A percentile compares a stretch with the other conserved stretches of the same genome.
Conservation (phyloP, 2,329 filamentous ascomycete species). For the Lecanosticta acicola region DNA sequence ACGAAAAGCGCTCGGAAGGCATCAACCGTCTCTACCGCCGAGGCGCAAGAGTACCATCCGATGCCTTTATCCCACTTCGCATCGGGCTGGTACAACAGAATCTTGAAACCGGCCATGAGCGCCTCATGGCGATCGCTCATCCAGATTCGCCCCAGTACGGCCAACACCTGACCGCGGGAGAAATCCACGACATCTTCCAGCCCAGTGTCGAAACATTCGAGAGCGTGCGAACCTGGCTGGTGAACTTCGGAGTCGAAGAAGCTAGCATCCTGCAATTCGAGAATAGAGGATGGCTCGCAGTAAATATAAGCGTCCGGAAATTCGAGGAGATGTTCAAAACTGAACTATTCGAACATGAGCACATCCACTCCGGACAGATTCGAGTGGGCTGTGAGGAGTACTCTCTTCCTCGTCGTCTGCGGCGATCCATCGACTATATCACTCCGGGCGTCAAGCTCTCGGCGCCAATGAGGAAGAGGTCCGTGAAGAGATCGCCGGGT, state of each 20-base stretch:
- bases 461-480: constrained; percentile 10
- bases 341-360: constrained; percentile 28
- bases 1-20: background rate
- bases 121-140: constrained; percentile 31
- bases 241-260: constrained; percentile 25
- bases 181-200: constrained; percentile 39
- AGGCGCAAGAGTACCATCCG: constrained; percentile 31
- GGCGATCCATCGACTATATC: constrained; percentile 50
- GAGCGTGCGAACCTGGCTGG: constrained; percentile 37
- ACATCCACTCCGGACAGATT: background rate
- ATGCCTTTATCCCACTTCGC: constrained; percentile 27
- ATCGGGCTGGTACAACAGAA: constrained; percentile 22
- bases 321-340: constrained; percentile 37
- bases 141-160: constrained; percentile 31
- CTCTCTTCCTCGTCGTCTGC: constrained; percentile 35
- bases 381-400: constrained; percentile 20
- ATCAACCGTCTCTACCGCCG: constrained; percentile 12
- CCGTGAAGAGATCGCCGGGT: background rate
- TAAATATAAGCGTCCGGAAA: constrained; percentile 34
- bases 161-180: constrained; percentile 30
- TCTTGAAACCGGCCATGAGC: constrained; percentile 20
- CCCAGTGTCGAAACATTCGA: constrained; percentile 31
- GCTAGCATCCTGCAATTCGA: constrained; percentile 29
- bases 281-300: constrained; percentile 36
- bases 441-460: constrained; percentile 46